Base-by-base conservation (phyloP, 2,329 filamentous ascomycete species). In the Scedosporium dehoogii region DNA sequence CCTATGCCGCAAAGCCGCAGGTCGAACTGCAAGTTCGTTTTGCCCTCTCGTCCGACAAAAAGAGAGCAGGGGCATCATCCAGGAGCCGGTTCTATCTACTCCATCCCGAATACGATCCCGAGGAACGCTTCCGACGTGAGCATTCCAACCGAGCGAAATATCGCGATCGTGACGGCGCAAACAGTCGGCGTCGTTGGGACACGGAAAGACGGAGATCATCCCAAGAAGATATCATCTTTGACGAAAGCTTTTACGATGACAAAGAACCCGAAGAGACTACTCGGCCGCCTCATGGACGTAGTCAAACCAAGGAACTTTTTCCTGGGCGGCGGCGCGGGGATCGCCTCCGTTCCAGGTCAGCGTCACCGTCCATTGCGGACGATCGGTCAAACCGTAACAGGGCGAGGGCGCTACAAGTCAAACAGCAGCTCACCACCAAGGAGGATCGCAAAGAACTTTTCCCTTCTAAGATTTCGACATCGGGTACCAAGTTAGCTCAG, bases 11-110 rank as follows among this genome's bases (percentile, higher is more conserved):
- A 58, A 86, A 87, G 68, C 87, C 91, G 3, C 85, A 92, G 38
- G 80, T 84, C 51, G 80, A 81, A 27, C 78, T 99, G 3, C 82
- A 85, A 63, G 79, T 97, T 51, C 86, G 94, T 58, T 82, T 90
- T 64, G 88, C 92, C 0, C 82, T 92, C 5, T 79, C 81, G 27
- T 81, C 85, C 23, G 94, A 99, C 75, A 88, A 82, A 71, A 99
- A 99, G 75, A 83, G 86, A 69, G 83, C 79, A 53, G 88, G 90
- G 48, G 93, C 94, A 1, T 85, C 91, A 10, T 83, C 88, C 59
- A 83, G 89, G 65, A 97, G 93, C 74, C 84, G 91, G 12, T 97
- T 96, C 77, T 99, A 99, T 72, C 85, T 97, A 42, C 82, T 94
- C 69, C 90, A 97, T 68, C 93, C 93, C 1, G 90, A 96, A 68